phyloP scores from a whole-genome alignment of 2,329 filamentous ascomycete genomes.

The Epicoccum sorghinum region DNA sequence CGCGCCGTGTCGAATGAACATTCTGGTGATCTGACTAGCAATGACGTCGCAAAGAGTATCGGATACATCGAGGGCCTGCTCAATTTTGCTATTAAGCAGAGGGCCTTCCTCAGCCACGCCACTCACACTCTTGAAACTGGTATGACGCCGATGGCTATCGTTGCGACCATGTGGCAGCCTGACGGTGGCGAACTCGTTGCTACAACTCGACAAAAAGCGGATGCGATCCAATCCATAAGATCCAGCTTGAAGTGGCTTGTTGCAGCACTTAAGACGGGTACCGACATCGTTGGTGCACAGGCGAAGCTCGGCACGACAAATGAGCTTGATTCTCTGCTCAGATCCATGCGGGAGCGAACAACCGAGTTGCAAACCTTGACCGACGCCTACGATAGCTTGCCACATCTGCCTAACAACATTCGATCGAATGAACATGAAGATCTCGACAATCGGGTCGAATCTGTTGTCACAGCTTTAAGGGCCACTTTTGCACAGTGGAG shows the following conservation, averaged over 20 bases:
- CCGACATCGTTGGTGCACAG: constrained; percentile 69
- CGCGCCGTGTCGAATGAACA: constrained; percentile 73
- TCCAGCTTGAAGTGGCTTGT: constrained; percentile 64
- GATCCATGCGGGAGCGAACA: constrained; percentile 35
- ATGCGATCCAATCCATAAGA: constrained; percentile 20
- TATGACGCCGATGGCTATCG: constrained; percentile 44
- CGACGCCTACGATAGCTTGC: constrained; percentile 25
- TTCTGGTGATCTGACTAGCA: constrained; percentile 81
- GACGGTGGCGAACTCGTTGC: constrained; percentile 23
- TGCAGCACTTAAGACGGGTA: constrained; percentile 68
- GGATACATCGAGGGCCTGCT: constrained; percentile 89
- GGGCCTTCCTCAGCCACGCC: constrained; percentile 50
- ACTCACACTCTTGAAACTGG: constrained; percentile 45
- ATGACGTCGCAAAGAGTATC: constrained; percentile 78
- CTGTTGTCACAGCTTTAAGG: constrained; percentile 23
- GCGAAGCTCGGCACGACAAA: constrained; percentile 63
- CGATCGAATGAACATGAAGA: constrained; percentile 26
- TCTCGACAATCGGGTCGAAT: constrained; percentile 21
- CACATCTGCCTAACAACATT: constrained; percentile 35
- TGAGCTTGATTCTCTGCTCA: constrained; percentile 34
- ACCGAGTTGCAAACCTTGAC: constrained; percentile 22
- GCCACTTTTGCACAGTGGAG: constrained; percentile 22
- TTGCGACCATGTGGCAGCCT: constrained; percentile 36
- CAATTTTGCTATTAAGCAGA: constrained; percentile 67
- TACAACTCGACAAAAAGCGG: constrained; percentile 17